Evolutionary conservation across 129 eudicot species (phyloP).

Genomic region (Dittrichia graveolens): DNA sequence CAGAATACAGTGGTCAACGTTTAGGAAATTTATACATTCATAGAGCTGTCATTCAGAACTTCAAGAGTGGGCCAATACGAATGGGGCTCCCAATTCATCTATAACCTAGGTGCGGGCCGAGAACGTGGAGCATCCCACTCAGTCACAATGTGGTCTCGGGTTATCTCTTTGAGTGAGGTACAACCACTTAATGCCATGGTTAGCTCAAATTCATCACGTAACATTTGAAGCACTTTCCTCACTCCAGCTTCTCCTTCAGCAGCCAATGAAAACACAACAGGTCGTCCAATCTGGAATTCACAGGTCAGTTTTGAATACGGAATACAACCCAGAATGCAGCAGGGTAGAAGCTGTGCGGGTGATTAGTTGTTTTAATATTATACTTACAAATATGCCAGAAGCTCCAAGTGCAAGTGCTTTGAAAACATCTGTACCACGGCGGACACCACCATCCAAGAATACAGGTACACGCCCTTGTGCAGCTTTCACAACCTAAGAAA

Average conservation of each 20-base stretch:
- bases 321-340: background rate
- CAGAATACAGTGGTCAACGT: constrained; percentile 2
- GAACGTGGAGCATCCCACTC: constrained; percentile 72
- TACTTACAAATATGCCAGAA: constrained; percentile 76
- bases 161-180: constrained; percentile 63
- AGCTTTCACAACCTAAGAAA: constrained; percentile 73
- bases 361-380: background rate
- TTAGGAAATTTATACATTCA: constrained; percentile 20
- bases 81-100: constrained; percentile 17
- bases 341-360: background rate
- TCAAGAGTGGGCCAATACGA: constrained; percentile 10
- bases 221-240: constrained; percentile 72
- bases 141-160: constrained; percentile 64
- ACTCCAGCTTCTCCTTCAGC: constrained; percentile 88
- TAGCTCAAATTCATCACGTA: constrained; percentile 75
- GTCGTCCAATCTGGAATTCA: constrained; percentile 63
- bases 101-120: constrained; percentile 61
- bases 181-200: constrained; percentile 91
- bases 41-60: constrained; percentile 6
- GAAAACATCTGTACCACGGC: constrained; percentile 88
- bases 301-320: background rate
- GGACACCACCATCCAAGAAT: constrained; percentile 86
- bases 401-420: constrained; percentile 91
- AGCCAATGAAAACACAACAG: constrained; percentile 78
- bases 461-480: constrained; percentile 86